Conservation (phyloP, 176 grass and related monocot species). For the Ananas comosus region DNA sequence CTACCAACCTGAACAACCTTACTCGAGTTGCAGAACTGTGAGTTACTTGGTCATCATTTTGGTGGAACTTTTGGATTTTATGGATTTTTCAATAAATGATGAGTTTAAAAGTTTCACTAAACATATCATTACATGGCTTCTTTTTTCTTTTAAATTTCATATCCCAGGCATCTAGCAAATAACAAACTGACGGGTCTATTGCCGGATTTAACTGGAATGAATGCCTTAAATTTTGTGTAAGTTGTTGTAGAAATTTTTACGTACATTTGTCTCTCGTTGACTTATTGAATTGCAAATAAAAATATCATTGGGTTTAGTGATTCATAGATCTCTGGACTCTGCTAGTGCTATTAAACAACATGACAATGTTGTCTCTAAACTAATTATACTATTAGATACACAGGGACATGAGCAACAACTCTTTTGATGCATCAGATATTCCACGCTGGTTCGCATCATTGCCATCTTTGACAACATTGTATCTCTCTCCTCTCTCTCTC, state of each 20-base stretch:
- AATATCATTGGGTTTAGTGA: too few species aligned
- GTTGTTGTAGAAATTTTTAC: background rate
- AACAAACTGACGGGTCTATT: conserved; percentile 44
- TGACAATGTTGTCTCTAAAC: background rate
- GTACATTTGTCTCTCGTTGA: too few species aligned
- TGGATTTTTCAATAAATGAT: background rate
- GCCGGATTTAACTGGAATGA: conserved; percentile 68
- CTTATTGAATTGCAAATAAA: too few species aligned
- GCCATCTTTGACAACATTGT: conserved; percentile 67
- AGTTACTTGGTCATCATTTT: conserved; percentile 15
- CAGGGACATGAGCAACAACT: conserved; percentile 89
- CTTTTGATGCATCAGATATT: conserved; percentile 47
- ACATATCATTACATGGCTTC: conserved; percentile 10
- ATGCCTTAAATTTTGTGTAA: conserved; percentile 71
- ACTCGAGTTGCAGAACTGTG: conserved; percentile 67
- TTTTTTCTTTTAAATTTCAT: conserved; percentile 1
- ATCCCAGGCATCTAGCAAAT: conserved; percentile 66
- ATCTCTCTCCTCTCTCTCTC: conserved; percentile 4
- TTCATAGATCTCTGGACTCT: too few species aligned
- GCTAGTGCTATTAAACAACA: background rate
- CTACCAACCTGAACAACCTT: conserved; percentile 59
- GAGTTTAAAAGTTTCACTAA: conserved; percentile 4
- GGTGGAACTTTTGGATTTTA: background rate
- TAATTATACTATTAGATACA: background rate
- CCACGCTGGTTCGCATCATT: conserved; percentile 62